These are phyloP conservation scores for Fraxinus americana DNA, from an alignment of 257 asterid genomes.

Conservation along the genomic window DNA sequence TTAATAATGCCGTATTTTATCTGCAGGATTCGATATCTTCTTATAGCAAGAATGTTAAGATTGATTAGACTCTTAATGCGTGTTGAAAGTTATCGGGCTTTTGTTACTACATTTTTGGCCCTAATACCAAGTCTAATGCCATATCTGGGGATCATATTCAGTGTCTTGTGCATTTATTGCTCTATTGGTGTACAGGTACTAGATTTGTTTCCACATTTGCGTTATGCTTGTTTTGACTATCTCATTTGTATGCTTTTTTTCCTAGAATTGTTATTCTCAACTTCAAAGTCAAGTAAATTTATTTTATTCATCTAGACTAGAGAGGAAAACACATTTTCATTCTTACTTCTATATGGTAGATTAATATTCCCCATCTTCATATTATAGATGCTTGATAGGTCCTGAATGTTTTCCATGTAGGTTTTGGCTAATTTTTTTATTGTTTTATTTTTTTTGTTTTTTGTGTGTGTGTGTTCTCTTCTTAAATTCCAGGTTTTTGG, in stretches of 20 bases:
- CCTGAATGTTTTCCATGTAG: neutral
- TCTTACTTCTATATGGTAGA: constrained; percentile 12
- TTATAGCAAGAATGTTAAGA: constrained; percentile 90
- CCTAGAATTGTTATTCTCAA: constrained; percentile 14
- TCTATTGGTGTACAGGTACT: constrained; percentile 92
- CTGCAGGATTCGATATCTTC: constrained; percentile 96
- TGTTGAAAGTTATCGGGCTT: constrained; percentile 82
- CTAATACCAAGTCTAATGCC: constrained; percentile 97
- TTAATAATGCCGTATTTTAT: neutral
- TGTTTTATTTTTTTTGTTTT: constrained; percentile 11
- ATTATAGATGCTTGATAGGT: constrained; percentile 3
- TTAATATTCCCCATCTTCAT: neutral
- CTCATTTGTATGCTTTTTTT: neutral
- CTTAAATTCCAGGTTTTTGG: constrained; percentile 74
- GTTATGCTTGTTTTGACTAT: constrained; percentile 6
- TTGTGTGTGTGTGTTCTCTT: neutral
- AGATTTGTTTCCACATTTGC: constrained; percentile 15
- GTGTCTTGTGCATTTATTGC: constrained; percentile 87
- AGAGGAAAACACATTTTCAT: neutral
- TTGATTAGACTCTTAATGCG: constrained; percentile 93
- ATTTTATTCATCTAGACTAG: neutral
- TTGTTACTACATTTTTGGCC: constrained; percentile 90
- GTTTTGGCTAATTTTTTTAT: neutral
- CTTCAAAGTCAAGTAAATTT: constrained; percentile 15
- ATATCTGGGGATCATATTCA: constrained; percentile 87